phyloP scores from a whole-genome alignment of 2,329 filamentous ascomycete genomes.

The Paecilomyces sp. region DNA sequence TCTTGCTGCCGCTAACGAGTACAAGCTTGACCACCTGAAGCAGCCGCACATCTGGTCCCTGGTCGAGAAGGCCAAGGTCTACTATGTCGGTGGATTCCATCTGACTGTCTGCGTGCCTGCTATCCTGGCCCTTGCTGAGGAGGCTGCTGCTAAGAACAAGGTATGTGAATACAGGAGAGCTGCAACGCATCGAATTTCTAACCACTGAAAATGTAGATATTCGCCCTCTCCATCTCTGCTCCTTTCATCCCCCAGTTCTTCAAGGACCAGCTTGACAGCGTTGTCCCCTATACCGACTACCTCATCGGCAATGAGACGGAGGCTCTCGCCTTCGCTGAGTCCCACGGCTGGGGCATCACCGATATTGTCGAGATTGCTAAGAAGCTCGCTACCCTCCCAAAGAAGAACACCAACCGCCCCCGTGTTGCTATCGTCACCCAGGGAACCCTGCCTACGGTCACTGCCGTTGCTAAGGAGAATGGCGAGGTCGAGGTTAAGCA shows the following conservation, averaged over 20 bases:
- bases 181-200: background rate
- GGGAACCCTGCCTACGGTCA: slow-evolving; percentile 82
- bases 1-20: slow-evolving; percentile 92
- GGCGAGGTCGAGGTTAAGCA: slow-evolving; percentile 60
- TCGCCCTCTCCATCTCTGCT: slow-evolving; percentile 85
- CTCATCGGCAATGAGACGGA: slow-evolving; percentile 97
- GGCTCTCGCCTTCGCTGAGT: slow-evolving; percentile 77
- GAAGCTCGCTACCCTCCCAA: slow-evolving; percentile 78
- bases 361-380: slow-evolving; percentile 80
- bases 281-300: slow-evolving; percentile 88
- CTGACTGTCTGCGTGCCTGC: slow-evolving; percentile 92
- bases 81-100: slow-evolving; percentile 95
- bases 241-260: slow-evolving; percentile 97
- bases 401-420: slow-evolving; percentile 80
- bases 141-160: slow-evolving; percentile 87
- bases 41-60: slow-evolving; percentile 84
- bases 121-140: slow-evolving; percentile 80
- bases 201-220: slow-evolving; percentile 41
- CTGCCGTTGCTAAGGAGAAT: slow-evolving; percentile 65
- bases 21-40: slow-evolving; percentile 91
- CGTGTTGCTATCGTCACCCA: slow-evolving; percentile 90
- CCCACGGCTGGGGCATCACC: slow-evolving; percentile 65
- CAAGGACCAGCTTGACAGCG: slow-evolving; percentile 86
- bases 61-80: slow-evolving; percentile 79
- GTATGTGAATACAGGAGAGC: slow-evolving; percentile 24